Evolutionary conservation across 2,329 filamentous ascomycete species (phyloP).

Genomic region (Apiospora malaysiana): DNA sequence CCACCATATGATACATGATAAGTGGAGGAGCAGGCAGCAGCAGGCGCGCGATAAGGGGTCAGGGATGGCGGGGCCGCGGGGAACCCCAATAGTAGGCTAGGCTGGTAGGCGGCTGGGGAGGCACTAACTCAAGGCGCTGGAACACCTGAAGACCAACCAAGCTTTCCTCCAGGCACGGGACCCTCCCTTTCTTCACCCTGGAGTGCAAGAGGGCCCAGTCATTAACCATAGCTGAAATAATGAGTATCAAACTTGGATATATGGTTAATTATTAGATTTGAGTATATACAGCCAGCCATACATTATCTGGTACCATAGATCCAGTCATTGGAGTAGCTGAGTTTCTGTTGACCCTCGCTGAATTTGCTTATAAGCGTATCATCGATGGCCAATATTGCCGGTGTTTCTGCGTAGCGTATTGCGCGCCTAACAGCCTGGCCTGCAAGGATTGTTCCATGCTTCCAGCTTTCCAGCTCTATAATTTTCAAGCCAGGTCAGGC

Average conservation of each 20-base stretch:
- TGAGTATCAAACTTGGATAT: neutral
- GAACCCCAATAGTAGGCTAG: neutral
- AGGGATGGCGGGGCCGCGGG: neutral
- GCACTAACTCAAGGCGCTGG: neutral
- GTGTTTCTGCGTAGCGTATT: too few species aligned
- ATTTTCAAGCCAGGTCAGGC: too few species aligned
- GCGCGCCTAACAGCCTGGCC: too few species aligned
- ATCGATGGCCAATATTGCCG: too few species aligned
- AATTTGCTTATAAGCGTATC: too few species aligned
- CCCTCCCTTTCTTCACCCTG: neutral
- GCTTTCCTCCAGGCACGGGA: neutral
- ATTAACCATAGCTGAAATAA: neutral
- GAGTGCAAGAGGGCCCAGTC: too few species aligned
- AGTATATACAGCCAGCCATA: too few species aligned
- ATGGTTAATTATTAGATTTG: neutral
- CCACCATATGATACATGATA: conserved; percentile 13
- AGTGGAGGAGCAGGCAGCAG: conserved; percentile 16
- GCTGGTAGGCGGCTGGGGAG: neutral
- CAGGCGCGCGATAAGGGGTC: neutral
- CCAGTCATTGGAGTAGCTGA: neutral
- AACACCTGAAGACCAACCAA: neutral
- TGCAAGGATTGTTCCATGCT: neutral
- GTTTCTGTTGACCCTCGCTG: neutral
- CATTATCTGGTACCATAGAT: too few species aligned
- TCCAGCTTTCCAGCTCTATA: neutral